Evolutionary conservation across 164 flowering plant species (phyloP).

Genomic region (Akebia trifoliata): DNA sequence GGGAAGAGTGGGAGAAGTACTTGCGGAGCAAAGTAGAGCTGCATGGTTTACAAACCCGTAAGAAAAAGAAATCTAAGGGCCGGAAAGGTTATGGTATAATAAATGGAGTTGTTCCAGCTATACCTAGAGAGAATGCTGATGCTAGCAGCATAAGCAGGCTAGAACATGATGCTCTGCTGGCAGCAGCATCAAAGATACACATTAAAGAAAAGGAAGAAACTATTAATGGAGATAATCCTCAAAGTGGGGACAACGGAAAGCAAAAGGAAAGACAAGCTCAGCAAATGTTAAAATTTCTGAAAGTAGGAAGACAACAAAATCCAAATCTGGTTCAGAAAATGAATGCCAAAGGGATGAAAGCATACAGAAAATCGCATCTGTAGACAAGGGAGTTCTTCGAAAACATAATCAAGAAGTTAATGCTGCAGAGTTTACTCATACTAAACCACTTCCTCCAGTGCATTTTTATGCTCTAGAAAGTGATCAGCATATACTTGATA

Average conservation of each 20-base stretch:
- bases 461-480: conserved; percentile 83
- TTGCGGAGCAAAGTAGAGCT: conserved; percentile 73
- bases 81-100: conserved; percentile 92
- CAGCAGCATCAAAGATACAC: conserved; percentile 68
- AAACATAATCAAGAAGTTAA: conserved; percentile 28
- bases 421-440: conserved; percentile 8
- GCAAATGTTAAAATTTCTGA: conserved; percentile 3
- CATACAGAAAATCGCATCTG: conserved; percentile 2
- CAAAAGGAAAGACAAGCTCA: conserved; percentile 18
- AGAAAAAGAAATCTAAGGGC: conserved; percentile 57
- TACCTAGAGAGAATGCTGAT: conserved; percentile 52
- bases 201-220: conserved; percentile 31
- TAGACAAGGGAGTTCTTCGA: conserved; percentile 25
- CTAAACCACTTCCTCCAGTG: conserved; percentile 60
- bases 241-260: conserved; percentile 28
- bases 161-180: conserved; percentile 78
- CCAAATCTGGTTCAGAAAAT: conserved; percentile 21
- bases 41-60: conserved; percentile 46
- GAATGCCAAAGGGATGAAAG: conserved; percentile 24
- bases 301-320: conserved; percentile 14
- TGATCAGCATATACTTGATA: conserved; percentile 65
- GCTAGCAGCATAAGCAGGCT: conserved; percentile 53
- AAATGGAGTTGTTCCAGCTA: conserved; percentile 59
- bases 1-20: conserved; percentile 87
- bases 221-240: conserved; percentile 25